A percentile compares a stretch with the other conserved stretches of the same genome.
Conservation (phyloP, 1,284 basidiomycete species). For the Boletellus dicymbophilus region DNA sequence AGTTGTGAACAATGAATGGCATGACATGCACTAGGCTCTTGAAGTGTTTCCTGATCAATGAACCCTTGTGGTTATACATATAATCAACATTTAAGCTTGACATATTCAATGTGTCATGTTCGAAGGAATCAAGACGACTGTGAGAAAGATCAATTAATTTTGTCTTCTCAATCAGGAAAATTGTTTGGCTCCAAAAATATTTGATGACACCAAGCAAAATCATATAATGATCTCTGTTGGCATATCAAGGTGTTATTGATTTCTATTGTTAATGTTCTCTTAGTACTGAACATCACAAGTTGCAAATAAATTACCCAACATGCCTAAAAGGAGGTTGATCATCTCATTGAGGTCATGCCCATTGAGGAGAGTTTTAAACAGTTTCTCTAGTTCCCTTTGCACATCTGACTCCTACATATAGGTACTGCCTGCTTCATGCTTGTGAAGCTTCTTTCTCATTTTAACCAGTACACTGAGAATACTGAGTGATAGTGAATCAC, state of each 20-base stretch:
- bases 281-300: too few species aligned
- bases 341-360: background rate
- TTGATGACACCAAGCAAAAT: background rate
- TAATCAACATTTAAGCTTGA: background rate
- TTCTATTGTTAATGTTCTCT: too few species aligned
- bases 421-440: background rate
- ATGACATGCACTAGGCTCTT: background rate
- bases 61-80: background rate
- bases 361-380: background rate
- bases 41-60: background rate
- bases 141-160: background rate
- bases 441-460: background rate
- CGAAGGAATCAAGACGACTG: background rate
- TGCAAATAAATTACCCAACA: background rate
- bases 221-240: background rate
- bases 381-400: background rate
- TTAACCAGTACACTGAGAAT: background rate
- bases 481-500: background rate
- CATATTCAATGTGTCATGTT: background rate
- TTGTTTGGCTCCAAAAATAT: background rate
- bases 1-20: background rate
- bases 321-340: background rate
- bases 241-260: background rate
- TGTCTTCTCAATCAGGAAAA: background rate
- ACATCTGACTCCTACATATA: background rate